Base-by-base conservation (phyloP, 2,329 filamentous ascomycete genomes). In the Penicillium sp. region DNA sequence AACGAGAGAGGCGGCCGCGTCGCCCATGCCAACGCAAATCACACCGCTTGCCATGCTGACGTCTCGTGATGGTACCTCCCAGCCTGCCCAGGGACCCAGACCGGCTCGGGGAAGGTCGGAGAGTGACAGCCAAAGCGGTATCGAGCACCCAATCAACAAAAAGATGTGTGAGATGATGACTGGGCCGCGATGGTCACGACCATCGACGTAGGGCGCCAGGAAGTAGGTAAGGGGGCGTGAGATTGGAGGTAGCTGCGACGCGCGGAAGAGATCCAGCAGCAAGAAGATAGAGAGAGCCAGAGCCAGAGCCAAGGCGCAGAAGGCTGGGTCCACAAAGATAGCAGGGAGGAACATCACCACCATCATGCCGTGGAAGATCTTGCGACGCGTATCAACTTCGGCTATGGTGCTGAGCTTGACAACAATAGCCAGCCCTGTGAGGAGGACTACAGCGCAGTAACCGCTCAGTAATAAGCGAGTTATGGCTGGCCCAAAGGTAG, bases 331-430 rank as follows among this genome's bases (percentile, higher is more conserved):
- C 59, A 97, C 77, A 69, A 86, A 97, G 2, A 88, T 89, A 1
- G 90, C 86, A 0, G 94, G 92, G 2, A 97, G 81, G 52, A 99
- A 87, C 90, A 99, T 97, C 52, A 86, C 86, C 7, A 97, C 93
- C 89, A 97, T 97, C 82, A 93, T 96, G 63, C 95, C 95, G 72
- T 99, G 94, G 72, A 99, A 99, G 22, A 97, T 90, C 73, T 99
- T 99, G 47, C 94, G 86, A 46, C 94, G 85, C 1, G 94, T 99
- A 74, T 99, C 94, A 44, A 99, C 93, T 74, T 97, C 92, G 61
- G 89, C 92, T 46, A 90, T 79, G 3, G 85, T 79, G 39, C 88
- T 89, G 36, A 96, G 82, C 40, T 81, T 84, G 48, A 94, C 84
- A 7, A 97, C 90, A 4, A 89, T 79, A 9, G 85, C 75, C 34